Base-by-base conservation (phyloP, 148 eudicot species). In the Diospyros lotus region DNA sequence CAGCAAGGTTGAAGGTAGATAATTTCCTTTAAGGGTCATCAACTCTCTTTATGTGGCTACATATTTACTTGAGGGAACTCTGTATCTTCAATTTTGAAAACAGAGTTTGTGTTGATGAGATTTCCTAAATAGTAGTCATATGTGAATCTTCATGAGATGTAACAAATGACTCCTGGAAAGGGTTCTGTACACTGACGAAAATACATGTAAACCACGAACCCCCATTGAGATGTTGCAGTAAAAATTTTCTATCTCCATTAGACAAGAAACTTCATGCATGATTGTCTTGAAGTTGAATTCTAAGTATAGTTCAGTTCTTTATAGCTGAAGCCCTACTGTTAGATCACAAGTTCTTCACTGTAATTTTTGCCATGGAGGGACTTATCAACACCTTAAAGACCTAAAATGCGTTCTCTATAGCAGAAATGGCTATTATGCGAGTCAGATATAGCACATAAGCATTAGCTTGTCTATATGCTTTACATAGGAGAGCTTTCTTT, bases 1-100 rank as follows among this genome's bases (percentile, higher is more conserved):
- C 84, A 60, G 80, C 73, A 73, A 75, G 12, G 15, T 64, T 65
- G n/a, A 76, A 81, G 87, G 82, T 79, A 63, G 63, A 64, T 72
- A 4, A 41, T 65, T 53, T n/a, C 9, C 12, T 63, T 48, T 48
- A 48, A 48, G 8, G 52, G 6, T 48, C 28, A 28, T 28, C 28
- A 28, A 28, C 60, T 71, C 15, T 51, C 2, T 51, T 68, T 8
- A 12, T 50, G 42, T 68, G 56, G 14, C 56, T 58, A 58, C 4
- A 56, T 71, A 68, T 4, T 58, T 45, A 56, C 50, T 56, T n/a
- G 73, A 52, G 69, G 13, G 56, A 70, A 70, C 39, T 12, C 8
- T 40, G 41, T 13, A 7, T 17, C 43, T 2, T 12, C 41, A 48
- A 28, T 59, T 43, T 72, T 10, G 53, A 14, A 51, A 44, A 28